phyloP scores from a whole-genome alignment of 2,329 filamentous ascomycete species.

The Ophidiomyces ophidiicola region DNA sequence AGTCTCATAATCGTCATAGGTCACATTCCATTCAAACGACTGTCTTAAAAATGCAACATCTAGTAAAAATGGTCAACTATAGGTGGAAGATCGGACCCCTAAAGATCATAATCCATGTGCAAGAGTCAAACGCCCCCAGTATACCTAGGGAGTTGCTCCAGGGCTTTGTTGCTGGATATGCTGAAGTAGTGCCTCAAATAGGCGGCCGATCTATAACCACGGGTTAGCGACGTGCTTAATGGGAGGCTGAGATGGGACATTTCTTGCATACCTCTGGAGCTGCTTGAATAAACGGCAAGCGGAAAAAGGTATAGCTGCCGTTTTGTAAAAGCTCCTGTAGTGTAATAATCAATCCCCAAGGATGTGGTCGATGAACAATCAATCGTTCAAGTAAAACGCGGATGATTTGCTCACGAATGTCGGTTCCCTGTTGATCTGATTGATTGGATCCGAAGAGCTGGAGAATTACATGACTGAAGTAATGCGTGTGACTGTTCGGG shows the following conservation, averaged over 20 bases:
- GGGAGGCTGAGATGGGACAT: not conserved
- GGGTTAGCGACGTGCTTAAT: slow-evolving; percentile 1
- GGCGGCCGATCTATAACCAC: slow-evolving; percentile 30
- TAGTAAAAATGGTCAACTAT: slow-evolving; percentile 7
- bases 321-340: slow-evolving; percentile 86
- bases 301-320: slow-evolving; percentile 81
- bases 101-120: slow-evolving; percentile 6
- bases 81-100: slow-evolving; percentile 3
- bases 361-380: slow-evolving; percentile 80
- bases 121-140: slow-evolving; percentile 6
- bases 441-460: slow-evolving; percentile 69
- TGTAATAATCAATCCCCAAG: slow-evolving; percentile 86
- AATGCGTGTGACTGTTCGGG: slow-evolving; percentile 80
- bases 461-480: slow-evolving; percentile 76
- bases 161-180: slow-evolving; percentile 40
- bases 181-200: slow-evolving; percentile 35
- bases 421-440: slow-evolving; percentile 57
- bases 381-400: slow-evolving; percentile 79
- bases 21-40: slow-evolving; percentile 9
- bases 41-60: slow-evolving; percentile 7
- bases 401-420: slow-evolving; percentile 82
- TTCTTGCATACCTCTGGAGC: slow-evolving; percentile 59
- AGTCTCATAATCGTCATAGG: slow-evolving; percentile 9
- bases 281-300: slow-evolving; percentile 80
- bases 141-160: slow-evolving; percentile 18